These are phyloP conservation scores for Blastocystis sp. DNA, from an alignment of 352 stramenopile species.

Conservation along the genomic window DNA sequence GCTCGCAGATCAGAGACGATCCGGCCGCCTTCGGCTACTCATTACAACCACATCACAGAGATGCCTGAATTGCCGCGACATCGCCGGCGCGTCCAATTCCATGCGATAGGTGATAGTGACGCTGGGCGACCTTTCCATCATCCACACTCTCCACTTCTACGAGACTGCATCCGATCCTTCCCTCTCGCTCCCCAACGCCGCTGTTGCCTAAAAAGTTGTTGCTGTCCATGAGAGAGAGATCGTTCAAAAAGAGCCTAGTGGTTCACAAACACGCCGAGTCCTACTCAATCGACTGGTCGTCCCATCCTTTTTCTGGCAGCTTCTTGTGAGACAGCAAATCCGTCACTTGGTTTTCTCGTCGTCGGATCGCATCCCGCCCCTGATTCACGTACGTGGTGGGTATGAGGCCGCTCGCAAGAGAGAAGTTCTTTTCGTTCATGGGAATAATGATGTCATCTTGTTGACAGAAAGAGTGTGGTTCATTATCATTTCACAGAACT, in stretches of 20 bases:
- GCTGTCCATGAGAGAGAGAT: constrained; percentile 58
- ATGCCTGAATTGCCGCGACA: constrained; percentile 57
- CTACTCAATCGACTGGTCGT: constrained; percentile 58
- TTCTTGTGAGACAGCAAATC: constrained; percentile 57
- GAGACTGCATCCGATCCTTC: constrained; percentile 27
- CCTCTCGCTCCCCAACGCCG: constrained; percentile 58
- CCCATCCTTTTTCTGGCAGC: constrained; percentile 57
- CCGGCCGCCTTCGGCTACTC: constrained; percentile 57
- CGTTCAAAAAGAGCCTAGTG: constrained; percentile 40
- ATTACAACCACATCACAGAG: background rate
- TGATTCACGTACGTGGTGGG: constrained; percentile 54
- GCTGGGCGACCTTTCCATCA: constrained; percentile 8
- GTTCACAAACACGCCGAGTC: background rate
- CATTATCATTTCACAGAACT: background rate
- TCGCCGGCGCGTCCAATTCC: constrained; percentile 58
- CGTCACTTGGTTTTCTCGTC: constrained; percentile 51
- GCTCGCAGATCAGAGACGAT: constrained; percentile 55
- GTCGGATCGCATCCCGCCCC: constrained; percentile 57
- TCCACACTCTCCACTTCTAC: background rate
- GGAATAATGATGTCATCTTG: background rate
- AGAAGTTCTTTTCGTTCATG: constrained; percentile 59
- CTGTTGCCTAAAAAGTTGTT: constrained; percentile 59
- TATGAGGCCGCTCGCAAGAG: constrained; percentile 45
- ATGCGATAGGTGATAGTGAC: constrained; percentile 56
- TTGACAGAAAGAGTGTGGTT: background rate